phyloP scores from a whole-genome alignment of 2,329 filamentous ascomycete species.

The Lizonia empirigonia region DNA sequence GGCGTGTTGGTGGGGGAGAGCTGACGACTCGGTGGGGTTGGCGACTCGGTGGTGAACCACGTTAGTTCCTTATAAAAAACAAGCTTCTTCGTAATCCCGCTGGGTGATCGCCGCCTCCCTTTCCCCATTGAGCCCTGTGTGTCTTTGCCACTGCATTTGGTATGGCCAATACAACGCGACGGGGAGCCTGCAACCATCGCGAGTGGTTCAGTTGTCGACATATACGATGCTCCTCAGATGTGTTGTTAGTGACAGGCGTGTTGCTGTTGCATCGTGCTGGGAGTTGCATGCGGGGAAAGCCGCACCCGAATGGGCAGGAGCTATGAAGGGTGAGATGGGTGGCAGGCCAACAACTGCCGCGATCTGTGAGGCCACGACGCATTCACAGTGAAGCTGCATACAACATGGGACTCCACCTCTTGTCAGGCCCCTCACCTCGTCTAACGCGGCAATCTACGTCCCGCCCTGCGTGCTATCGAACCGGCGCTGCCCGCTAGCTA shows the following conservation, averaged over 20 bases:
- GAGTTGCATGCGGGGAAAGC: not conserved
- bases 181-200: not conserved
- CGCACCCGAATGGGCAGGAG: conserved; percentile 1
- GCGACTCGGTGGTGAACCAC: too few relatives aligned
- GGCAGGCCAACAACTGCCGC: not conserved
- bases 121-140: conserved; percentile 1
- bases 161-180: not conserved
- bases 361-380: not conserved
- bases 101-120: conserved; percentile 1
- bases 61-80: too few relatives aligned
- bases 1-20: too few relatives aligned
- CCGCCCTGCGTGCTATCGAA: conserved; percentile 11
- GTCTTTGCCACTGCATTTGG: not conserved
- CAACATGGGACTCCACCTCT: not conserved
- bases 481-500: not conserved
- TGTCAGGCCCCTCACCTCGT: not conserved
- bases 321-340: conserved; percentile 1
- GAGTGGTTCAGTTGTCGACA: not conserved
- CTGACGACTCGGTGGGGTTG: too few relatives aligned
- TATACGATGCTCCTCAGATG: not conserved
- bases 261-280: not conserved
- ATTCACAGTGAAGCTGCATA: not conserved
- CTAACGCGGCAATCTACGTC: conserved; percentile 2
- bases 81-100: too few relatives aligned
- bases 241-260: not conserved